Base-by-base conservation (phyloP, 2,329 filamentous ascomycete genomes). In the Alternaria angustiovoidea region DNA sequence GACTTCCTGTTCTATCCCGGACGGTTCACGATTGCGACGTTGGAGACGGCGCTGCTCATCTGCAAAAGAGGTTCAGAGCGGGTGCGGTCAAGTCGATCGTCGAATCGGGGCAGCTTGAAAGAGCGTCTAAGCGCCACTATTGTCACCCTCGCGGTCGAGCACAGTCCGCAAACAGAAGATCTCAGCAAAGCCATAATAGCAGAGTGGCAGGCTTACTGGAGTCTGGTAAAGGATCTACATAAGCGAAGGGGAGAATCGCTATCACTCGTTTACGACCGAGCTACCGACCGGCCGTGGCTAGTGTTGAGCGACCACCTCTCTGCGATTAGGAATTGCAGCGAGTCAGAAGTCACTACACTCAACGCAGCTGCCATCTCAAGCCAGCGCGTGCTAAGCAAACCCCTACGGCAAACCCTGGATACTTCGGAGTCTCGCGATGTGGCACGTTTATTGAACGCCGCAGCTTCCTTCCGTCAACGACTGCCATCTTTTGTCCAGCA, bases 161-260 rank as follows among this genome's bases (percentile, higher is more conserved):
- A 87, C 14, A 88, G 88, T 14, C 86, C 92, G 78, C 91, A 96
- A 71, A 92, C 92, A 68, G 88, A 91, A 24, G 85, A 89, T 58
- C 95, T 94, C 75, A 86, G 91, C 57, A 82, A 84, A 34, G 89
- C 92, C 32, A 89, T 90, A 54, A 91, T 95, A 73, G 85, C 87
- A 11, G 93, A 97, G 76, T 99, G 95, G 95, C 88, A 91, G 64
- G 88, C 91, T 51, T 96, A 96, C 78, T 97, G 93, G 81, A 89
- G 93, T 32, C 85, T 98, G 18, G 85, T 96, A 18, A 85, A 91
- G 12, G 94, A 97, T 75, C 82, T 99, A 41, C 93, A 98, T 75
- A 93, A 91, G 71, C 90, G 92, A 71, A 86, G 94, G 71, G 90
- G 91, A 18, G 94, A 97, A 72, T 90, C 92, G 0, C 80, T 98